Percentiles rank a stretch among this genome's conserved stretches.
Conservation (phyloP, 257 asterid species). For the Penstemon newberryi region DNA sequence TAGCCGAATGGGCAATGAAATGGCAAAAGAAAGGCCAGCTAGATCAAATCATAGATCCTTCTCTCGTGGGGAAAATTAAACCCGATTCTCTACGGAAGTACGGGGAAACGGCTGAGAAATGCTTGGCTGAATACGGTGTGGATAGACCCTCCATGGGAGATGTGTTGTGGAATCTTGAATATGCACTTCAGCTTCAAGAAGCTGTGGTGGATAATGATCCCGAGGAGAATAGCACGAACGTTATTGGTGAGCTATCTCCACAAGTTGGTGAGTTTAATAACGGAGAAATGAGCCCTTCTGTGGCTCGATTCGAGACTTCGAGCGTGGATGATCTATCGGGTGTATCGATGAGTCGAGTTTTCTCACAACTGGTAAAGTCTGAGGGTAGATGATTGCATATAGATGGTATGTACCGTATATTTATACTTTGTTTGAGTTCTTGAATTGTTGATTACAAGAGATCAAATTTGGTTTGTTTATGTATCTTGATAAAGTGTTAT, state of each 20-base stretch:
- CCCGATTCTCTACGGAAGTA: constrained; percentile 73
- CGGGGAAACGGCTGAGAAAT: constrained; percentile 82
- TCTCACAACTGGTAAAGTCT: constrained; percentile 70
- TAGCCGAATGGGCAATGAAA: constrained; percentile 86
- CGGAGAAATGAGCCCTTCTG: constrained; percentile 38
- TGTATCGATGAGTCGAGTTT: constrained; percentile 65
- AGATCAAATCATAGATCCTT: constrained; percentile 58
- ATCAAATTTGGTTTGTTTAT: not conserved
- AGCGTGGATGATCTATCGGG: constrained; percentile 58
- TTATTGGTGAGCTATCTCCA: constrained; percentile 63
- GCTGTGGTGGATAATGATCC: constrained; percentile 56
- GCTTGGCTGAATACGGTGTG: constrained; percentile 73
- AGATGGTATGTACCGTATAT: not conserved
- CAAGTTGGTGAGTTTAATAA: constrained; percentile 39
- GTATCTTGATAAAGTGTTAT: not conserved
- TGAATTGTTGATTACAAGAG: not conserved
- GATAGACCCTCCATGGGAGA: constrained; percentile 88
- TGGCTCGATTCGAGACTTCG: constrained; percentile 37
- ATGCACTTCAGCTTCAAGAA: constrained; percentile 79
- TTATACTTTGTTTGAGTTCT: not conserved
- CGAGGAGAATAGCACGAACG: constrained; percentile 67
- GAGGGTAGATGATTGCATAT: constrained; percentile 62
- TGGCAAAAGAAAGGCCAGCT: constrained; percentile 77
- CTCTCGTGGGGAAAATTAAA: constrained; percentile 54
- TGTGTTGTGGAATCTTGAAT: constrained; percentile 79